phyloP scores from a whole-genome alignment of 1,139 yeast genomes.

The Sugiyamaella xylanicola region DNA sequence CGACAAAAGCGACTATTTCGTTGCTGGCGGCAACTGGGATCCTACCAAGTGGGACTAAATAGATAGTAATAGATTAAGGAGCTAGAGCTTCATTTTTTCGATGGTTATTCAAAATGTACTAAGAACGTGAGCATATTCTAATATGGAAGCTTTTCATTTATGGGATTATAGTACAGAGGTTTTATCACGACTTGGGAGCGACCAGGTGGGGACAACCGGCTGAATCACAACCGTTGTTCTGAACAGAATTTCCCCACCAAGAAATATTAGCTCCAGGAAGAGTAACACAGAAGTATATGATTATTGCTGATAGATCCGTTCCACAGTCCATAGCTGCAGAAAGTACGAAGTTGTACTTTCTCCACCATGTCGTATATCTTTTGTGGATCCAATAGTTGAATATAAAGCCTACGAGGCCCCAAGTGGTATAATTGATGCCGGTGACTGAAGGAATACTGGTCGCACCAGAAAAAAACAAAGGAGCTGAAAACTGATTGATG shows the following conservation, averaged over 20 bases:
- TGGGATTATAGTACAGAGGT: too few relatives aligned
- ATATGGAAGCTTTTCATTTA: too few relatives aligned
- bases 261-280: slow-evolving; percentile 40
- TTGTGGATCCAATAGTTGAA: slow-evolving; percentile 57
- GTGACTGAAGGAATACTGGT: slow-evolving; percentile 19
- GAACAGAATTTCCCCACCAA: slow-evolving; percentile 66
- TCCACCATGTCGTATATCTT: slow-evolving; percentile 51
- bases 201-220: slow-evolving; percentile 12
- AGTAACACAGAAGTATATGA: slow-evolving; percentile 60
- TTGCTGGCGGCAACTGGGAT: slow-evolving; percentile 20
- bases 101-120: too few relatives aligned
- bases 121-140: too few relatives aligned
- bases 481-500: slow-evolving; percentile 47
- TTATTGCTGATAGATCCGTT: slow-evolving; percentile 38
- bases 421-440: slow-evolving; percentile 21
- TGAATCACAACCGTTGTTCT: slow-evolving; percentile 14
- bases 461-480: slow-evolving; percentile 46
- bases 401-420: slow-evolving; percentile 43
- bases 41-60: slow-evolving; percentile 18
- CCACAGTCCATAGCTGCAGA: slow-evolving; percentile 62
- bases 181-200: neutral
- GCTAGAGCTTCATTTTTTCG: too few relatives aligned
- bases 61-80: neutral
- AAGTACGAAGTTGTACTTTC: slow-evolving; percentile 56
- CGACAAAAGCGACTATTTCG: slow-evolving; percentile 14